Conservation (phyloP, 2,329 filamentous ascomycete genomes). For the Truncatella angustata region DNA sequence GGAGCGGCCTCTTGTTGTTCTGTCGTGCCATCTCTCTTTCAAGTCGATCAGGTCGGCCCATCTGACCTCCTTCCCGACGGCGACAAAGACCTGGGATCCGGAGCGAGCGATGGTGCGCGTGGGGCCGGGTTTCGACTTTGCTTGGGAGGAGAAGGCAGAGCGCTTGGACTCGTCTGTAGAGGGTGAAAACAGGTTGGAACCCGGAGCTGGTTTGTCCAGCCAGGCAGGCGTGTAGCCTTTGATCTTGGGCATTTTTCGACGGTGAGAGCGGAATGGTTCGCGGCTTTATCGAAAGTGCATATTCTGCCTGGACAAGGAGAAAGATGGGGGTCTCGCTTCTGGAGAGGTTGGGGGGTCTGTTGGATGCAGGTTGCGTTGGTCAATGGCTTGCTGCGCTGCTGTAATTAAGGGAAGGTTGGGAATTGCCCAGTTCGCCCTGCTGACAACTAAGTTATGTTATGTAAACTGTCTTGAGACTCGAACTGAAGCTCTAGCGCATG, state of each 20-base stretch:
- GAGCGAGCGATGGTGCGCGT: slow-evolving; percentile 73
- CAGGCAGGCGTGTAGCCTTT: slow-evolving; percentile 83
- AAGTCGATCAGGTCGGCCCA: slow-evolving; percentile 84
- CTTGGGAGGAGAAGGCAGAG: slow-evolving; percentile 31
- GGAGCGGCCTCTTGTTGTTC: slow-evolving; percentile 31
- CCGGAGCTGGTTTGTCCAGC: slow-evolving; percentile 76
- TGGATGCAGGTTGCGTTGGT: neutral
- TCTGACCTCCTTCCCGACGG: slow-evolving; percentile 83
- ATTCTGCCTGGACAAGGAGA: neutral
- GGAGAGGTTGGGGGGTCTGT: neutral
- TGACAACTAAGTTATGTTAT: neutral
- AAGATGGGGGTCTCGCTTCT: no score
- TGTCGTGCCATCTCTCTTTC: slow-evolving; percentile 60
- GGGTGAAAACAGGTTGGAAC: slow-evolving; percentile 72
- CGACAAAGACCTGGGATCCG: slow-evolving; percentile 85
- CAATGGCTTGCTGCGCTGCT: neutral
- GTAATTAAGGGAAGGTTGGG: neutral
- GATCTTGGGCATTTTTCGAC: slow-evolving; percentile 72
- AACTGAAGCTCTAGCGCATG: slow-evolving; percentile 2
- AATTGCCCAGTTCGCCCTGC: neutral
- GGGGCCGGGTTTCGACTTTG: slow-evolving; percentile 44
- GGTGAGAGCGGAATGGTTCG: slow-evolving; percentile 17
- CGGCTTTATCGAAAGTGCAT: slow-evolving; percentile 22
- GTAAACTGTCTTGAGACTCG: no score
- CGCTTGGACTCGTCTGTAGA: slow-evolving; percentile 35